A percentile compares a stretch with the other conserved stretches of the same genome.
Conservation (phyloP, 768 basidiomycete species). For the Cubamyces lactineus region DNA sequence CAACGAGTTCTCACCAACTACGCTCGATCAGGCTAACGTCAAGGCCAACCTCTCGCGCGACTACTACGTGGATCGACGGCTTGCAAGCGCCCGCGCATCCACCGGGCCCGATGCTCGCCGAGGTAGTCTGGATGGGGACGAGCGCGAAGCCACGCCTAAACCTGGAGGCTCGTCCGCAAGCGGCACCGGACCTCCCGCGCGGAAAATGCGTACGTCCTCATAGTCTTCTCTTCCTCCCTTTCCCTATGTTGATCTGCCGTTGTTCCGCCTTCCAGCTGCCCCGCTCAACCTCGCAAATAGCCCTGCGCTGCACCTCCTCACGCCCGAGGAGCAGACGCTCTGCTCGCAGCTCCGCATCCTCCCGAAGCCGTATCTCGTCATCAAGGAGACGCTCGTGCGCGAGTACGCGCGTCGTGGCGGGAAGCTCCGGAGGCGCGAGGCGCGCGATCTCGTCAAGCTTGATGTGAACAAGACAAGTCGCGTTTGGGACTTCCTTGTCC, state of each 20-base stretch:
- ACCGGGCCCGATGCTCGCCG: conserved; percentile 56
- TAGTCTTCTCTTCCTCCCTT: background rate
- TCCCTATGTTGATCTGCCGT: conserved; percentile 3
- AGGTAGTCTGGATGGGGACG: conserved; percentile 46
- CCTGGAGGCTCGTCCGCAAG: conserved; percentile 30
- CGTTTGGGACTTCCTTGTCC: conserved; percentile 92
- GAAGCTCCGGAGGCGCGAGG: conserved; percentile 84
- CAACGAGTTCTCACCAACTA: conserved; percentile 11
- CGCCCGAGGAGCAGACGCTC: conserved; percentile 82
- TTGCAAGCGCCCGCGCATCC: conserved; percentile 53
- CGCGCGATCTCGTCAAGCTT: conserved; percentile 88
- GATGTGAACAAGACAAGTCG: conserved; percentile 92
- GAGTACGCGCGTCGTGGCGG: conserved; percentile 92
- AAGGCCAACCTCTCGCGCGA: conserved; percentile 63
- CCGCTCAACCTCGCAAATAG: conserved; percentile 92
- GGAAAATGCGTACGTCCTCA: conserved; percentile 44
- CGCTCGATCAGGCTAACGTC: conserved; percentile 54
- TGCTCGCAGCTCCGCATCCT: conserved; percentile 90
- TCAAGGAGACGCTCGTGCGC: conserved; percentile 93
- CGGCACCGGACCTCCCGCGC: conserved; percentile 43
- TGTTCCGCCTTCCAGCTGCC: conserved; percentile 39
- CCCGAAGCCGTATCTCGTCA: conserved; percentile 92
- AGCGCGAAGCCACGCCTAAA: conserved; percentile 64
- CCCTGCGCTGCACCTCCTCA: conserved; percentile 87
- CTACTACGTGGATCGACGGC: conserved; percentile 55